Evolutionary conservation across 495 filamentous ascomycete genomes (phyloP).

Genomic region (Cairneyella variabilis): DNA sequence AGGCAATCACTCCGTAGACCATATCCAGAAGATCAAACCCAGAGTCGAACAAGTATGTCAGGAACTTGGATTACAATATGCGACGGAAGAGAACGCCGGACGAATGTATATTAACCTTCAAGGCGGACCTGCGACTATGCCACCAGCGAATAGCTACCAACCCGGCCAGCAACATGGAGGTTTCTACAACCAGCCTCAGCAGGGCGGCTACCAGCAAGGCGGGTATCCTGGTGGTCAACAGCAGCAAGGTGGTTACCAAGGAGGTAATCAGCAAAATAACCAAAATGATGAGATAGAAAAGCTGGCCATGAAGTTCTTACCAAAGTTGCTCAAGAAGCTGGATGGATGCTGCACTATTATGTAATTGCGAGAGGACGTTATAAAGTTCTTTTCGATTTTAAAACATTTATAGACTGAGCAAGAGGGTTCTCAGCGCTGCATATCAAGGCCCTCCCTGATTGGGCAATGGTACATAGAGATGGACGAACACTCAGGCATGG

Average conservation of each 20-base stretch:
- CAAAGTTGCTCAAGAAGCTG: slow-evolving; percentile 54
- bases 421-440: too few relatives aligned
- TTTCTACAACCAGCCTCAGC: slow-evolving; percentile 27
- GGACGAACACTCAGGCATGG: too few relatives aligned
- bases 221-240: slow-evolving; percentile 25
- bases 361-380: too few relatives aligned
- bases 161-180: slow-evolving; percentile 17
- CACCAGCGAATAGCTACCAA: slow-evolving; percentile 31
- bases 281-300: slow-evolving; percentile 62
- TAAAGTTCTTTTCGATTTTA: too few relatives aligned
- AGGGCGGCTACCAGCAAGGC: slow-evolving; percentile 24
- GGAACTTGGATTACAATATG: slow-evolving; percentile 75
- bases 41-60: slow-evolving; percentile 80
- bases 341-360: slow-evolving; percentile 73
- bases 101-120: slow-evolving; percentile 71
- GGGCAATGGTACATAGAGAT: too few relatives aligned
- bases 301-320: slow-evolving; percentile 57
- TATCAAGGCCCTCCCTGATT: too few relatives aligned
- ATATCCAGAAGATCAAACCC: slow-evolving; percentile 89
- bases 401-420: too few relatives aligned
- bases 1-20: slow-evolving; percentile 77
- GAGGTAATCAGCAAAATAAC: slow-evolving; percentile 30
- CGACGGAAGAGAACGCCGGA: slow-evolving; percentile 83
- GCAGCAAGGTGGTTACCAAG: slow-evolving; percentile 23
- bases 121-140: slow-evolving; percentile 40